These are phyloP conservation scores for Yarrowia deformans DNA, from an alignment of 805 yeast species.

Conservation along the genomic window DNA sequence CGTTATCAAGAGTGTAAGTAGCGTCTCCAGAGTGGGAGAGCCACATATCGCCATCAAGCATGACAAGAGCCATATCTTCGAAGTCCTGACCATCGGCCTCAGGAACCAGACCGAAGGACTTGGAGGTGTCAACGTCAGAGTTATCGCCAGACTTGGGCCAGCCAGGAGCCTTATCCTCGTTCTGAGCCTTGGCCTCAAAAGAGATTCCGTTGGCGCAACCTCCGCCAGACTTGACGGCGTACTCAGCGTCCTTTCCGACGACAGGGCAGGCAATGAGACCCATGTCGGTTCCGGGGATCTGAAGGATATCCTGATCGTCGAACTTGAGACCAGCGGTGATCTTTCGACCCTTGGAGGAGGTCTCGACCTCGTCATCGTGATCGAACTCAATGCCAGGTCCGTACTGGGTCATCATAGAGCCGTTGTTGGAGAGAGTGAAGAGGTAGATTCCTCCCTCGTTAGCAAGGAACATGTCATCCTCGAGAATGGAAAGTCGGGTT, in stretches of 20 bases:
- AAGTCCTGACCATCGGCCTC: slow-evolving; percentile 5
- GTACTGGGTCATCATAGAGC: slow-evolving; percentile 15
- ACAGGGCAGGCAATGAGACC: slow-evolving; percentile 38
- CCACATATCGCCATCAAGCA: slow-evolving; percentile 34
- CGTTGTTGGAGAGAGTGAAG: slow-evolving; percentile 30
- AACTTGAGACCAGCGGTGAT: slow-evolving; percentile 13
- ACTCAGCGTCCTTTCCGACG: slow-evolving; percentile 13
- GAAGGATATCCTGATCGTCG: slow-evolving; percentile 7
- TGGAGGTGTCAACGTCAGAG: slow-evolving; percentile 24
- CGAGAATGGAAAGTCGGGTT: slow-evolving; percentile 13
- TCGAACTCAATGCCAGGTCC: slow-evolving; percentile 33
- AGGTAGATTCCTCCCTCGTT: slow-evolving; percentile 28
- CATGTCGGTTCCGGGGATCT: slow-evolving; percentile 21
- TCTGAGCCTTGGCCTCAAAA: slow-evolving; percentile 30
- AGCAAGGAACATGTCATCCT: slow-evolving; percentile 15
- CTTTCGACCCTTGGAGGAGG: slow-evolving; percentile 17
- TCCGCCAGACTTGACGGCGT: slow-evolving; percentile 9
- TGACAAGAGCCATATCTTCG: slow-evolving; percentile 18
- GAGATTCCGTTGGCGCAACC: slow-evolving; percentile 1
- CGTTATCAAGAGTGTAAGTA: slow-evolving; percentile 8
- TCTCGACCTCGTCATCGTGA: slow-evolving; percentile 29
- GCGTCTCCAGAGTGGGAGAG: slow-evolving; percentile 21
- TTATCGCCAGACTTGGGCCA: slow-evolving; percentile 26
- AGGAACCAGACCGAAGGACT: slow-evolving; percentile 23
- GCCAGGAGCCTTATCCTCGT: slow-evolving; percentile 8